Evolutionary conservation across 2,329 filamentous ascomycete genomes (phyloP).

Genomic region (Ascochyta viciae-villosae): DNA sequence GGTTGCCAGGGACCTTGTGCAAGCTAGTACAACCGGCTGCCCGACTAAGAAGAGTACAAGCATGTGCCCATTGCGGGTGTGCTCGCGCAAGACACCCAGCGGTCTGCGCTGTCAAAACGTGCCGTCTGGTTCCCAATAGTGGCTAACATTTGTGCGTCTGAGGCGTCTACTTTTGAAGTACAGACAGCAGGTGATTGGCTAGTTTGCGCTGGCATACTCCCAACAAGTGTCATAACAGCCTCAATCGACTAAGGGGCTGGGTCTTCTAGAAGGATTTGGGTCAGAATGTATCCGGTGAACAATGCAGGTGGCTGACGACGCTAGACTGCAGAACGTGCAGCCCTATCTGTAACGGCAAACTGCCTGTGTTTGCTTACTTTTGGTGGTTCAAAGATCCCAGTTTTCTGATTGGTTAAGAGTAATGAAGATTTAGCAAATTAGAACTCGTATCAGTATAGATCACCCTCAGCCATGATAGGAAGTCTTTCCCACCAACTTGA

Average conservation of each 20-base stretch:
- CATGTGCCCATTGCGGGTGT: conserved; percentile 8
- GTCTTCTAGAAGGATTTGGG: conserved; percentile 1
- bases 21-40: conserved; percentile 2
- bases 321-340: background rate
- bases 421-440: conserved; percentile 3
- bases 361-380: background rate
- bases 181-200: background rate
- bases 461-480: background rate
- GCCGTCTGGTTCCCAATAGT: background rate
- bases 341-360: conserved; percentile 2
- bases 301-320: conserved; percentile 1
- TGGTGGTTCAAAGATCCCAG: background rate
- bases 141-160: background rate
- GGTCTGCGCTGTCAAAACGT: conserved; percentile 17
- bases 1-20: conserved; percentile 5
- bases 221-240: conserved; percentile 12
- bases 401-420: background rate
- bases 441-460: background rate
- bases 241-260: background rate
- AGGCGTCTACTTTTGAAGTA: conserved; percentile 7
- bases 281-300: conserved; percentile 11
- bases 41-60: background rate
- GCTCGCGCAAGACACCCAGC: conserved; percentile 2
- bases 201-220: background rate
- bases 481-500: background rate